phyloP scores from a whole-genome alignment of 2,329 filamentous ascomycete species.

The Trichoderma sp. region DNA sequence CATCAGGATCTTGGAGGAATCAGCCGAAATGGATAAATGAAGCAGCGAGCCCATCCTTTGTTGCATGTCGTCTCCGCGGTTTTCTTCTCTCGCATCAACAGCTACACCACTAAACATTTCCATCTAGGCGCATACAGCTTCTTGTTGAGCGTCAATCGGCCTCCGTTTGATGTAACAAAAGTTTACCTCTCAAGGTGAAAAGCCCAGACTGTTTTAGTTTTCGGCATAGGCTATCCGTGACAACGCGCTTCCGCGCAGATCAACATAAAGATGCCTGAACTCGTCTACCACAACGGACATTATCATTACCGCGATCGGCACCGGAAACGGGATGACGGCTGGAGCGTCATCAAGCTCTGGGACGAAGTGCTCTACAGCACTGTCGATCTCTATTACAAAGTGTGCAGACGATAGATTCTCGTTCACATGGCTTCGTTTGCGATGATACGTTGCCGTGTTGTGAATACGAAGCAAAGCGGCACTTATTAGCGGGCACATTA shows the following conservation, averaged over 20 bases:
- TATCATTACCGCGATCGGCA: constrained; percentile 26
- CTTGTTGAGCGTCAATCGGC: not conserved
- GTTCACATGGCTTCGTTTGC: not conserved
- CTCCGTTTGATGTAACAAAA: not conserved
- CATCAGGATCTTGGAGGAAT: not conserved
- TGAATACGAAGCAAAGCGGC: not conserved
- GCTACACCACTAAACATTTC: not conserved
- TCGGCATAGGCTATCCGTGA: constrained; percentile 1
- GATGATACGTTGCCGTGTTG: not conserved
- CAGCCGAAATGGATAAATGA: not conserved
- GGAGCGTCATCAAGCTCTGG: constrained; percentile 38
- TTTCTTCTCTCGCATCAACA: not conserved
- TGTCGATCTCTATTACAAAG: constrained; percentile 38
- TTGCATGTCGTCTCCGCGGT: not conserved
- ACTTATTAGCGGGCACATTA: not conserved
- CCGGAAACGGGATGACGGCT: constrained; percentile 25
- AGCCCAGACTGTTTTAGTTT: not conserved
- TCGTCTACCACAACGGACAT: constrained; percentile 33
- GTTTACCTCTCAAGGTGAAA: not conserved
- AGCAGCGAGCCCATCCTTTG: not conserved
- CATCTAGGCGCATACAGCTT: not conserved
- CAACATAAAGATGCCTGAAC: constrained; percentile 13
- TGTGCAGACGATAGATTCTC: constrained; percentile 26
- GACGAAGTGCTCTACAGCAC: constrained; percentile 39
- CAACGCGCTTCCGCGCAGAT: constrained; percentile 3